Percentiles rank a stretch among this genome's conserved stretches.
Evolutionary conservation across 2,329 filamentous ascomycete genomes (phyloP).

Genomic region (Aureobasidium sp.): DNA sequence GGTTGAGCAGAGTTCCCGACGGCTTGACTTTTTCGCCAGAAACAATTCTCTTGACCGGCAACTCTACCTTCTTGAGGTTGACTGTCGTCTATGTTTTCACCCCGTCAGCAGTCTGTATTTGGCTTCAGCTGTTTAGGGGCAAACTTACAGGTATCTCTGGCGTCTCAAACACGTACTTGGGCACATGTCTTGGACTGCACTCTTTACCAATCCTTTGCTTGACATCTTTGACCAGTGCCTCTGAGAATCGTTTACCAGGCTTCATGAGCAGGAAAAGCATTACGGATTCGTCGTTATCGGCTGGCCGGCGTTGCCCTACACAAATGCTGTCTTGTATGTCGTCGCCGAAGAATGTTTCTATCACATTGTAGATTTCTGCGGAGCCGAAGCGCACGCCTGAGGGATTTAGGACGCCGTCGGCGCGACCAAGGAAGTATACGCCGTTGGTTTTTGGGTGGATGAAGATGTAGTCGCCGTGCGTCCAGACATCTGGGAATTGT

Average conservation of each 20-base stretch:
- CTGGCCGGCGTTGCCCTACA: slow-evolving; percentile 65
- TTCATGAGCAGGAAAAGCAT: slow-evolving; percentile 55
- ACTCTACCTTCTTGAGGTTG: slow-evolving; percentile 78
- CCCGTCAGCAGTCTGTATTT: not conserved
- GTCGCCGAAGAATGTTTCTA: slow-evolving; percentile 59
- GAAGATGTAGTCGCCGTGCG: slow-evolving; percentile 73
- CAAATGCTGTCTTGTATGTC: slow-evolving; percentile 67
- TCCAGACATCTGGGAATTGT: slow-evolving; percentile 55
- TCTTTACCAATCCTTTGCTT: slow-evolving; percentile 60
- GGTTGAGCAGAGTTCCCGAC: slow-evolving; percentile 70
- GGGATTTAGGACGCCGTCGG: slow-evolving; percentile 74
- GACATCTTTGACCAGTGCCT: slow-evolving; percentile 50
- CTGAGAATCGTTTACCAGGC: slow-evolving; percentile 50
- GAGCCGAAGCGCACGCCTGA: slow-evolving; percentile 72
- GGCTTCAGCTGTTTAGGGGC: not conserved
- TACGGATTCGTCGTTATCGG: slow-evolving; percentile 52
- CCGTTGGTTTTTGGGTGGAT: slow-evolving; percentile 61
- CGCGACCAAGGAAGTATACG: slow-evolving; percentile 61
- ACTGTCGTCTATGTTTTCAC: slow-evolving; percentile 57
- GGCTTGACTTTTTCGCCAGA: slow-evolving; percentile 67
- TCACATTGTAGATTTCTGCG: slow-evolving; percentile 70
- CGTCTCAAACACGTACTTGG: slow-evolving; percentile 71
- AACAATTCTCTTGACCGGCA: slow-evolving; percentile 79
- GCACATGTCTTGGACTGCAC: slow-evolving; percentile 67
- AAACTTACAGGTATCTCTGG: slow-evolving; percentile 67